Evolutionary conservation across 192 early-diverging fungal species (phyloP).

Genomic region (Funneliformis geosporum): DNA sequence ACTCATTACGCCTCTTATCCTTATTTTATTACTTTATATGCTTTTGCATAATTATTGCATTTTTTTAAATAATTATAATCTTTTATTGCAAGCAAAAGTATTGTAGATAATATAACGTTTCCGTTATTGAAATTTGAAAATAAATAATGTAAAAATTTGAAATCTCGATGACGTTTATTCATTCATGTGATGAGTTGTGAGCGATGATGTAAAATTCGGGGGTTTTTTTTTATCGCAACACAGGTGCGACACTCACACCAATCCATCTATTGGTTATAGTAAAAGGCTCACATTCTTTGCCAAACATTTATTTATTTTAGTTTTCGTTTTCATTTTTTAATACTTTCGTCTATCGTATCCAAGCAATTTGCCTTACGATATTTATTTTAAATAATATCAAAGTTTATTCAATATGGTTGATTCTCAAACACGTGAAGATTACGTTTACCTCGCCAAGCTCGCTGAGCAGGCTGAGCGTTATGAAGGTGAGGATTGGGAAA

Average conservation of each 20-base stretch:
- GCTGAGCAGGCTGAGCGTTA: slow-evolving; percentile 99
- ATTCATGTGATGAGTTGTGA: background rate
- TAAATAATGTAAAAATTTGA: background rate
- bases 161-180: no score
- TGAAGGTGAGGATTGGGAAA: slow-evolving; percentile 70
- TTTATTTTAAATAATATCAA: background rate
- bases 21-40: background rate
- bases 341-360: slow-evolving; percentile 4
- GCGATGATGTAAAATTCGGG: background rate
- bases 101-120: background rate
- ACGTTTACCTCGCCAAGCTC: slow-evolving; percentile 99
- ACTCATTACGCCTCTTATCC: background rate
- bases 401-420: slow-evolving; percentile 24
- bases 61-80: background rate
- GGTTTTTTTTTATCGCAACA: slow-evolving; percentile 1
- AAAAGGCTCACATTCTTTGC: slow-evolving; percentile 10
- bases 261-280: slow-evolving; percentile 9
- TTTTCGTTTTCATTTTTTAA: background rate
- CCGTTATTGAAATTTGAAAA: background rate
- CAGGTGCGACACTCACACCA: slow-evolving; percentile 4
- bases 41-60: background rate
- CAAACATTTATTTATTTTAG: slow-evolving; percentile 2
- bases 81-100: background rate
- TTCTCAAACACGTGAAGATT: slow-evolving; percentile 42
- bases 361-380: background rate